Percentiles rank a stretch among this genome's conserved stretches.
phyloP scores from a whole-genome alignment of 192 early-diverging fungal genomes.

The Gamsiella multidivaricata region DNA sequence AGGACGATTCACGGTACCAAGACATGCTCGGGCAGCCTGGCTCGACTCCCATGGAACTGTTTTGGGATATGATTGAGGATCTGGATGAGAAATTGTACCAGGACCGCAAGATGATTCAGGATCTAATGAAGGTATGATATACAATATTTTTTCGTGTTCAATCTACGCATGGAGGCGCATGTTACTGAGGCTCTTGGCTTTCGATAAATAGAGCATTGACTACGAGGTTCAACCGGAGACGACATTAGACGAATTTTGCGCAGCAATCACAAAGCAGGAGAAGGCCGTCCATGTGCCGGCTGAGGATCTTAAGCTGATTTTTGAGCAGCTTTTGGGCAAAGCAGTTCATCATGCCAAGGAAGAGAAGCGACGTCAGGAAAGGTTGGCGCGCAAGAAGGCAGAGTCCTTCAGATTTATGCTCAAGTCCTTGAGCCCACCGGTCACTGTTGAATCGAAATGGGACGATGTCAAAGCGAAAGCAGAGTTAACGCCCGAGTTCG shows the following conservation, averaged over 20 bases:
- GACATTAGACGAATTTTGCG: constrained; percentile 54
- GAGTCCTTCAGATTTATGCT: constrained; percentile 83
- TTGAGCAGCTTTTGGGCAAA: constrained; percentile 68
- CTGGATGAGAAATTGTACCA: constrained; percentile 80
- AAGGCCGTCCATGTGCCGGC: constrained; percentile 16
- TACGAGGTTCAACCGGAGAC: constrained; percentile 61
- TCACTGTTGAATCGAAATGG: constrained; percentile 75
- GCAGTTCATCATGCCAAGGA: constrained; percentile 72
- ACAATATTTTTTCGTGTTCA: constrained; percentile 14
- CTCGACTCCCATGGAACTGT: constrained; percentile 90
- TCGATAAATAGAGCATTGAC: constrained; percentile 49
- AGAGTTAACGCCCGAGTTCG: constrained; percentile 69
- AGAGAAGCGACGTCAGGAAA: constrained; percentile 76
- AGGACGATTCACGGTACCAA: constrained; percentile 74
- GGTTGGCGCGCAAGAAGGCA: constrained; percentile 74
- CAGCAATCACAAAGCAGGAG: constrained; percentile 42
- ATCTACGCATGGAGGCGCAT: too few species aligned
- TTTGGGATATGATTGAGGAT: constrained; percentile 90
- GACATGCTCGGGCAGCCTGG: constrained; percentile 84
- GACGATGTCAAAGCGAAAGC: constrained; percentile 58
- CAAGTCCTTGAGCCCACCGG: constrained; percentile 69
- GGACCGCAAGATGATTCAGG: constrained; percentile 74
- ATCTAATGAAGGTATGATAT: constrained; percentile 65
- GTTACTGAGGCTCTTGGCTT: neutral
- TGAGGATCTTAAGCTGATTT: constrained; percentile 61